Conservation (phyloP, 2,329 filamentous ascomycete species). For the Scytalidium lignicola region DNA sequence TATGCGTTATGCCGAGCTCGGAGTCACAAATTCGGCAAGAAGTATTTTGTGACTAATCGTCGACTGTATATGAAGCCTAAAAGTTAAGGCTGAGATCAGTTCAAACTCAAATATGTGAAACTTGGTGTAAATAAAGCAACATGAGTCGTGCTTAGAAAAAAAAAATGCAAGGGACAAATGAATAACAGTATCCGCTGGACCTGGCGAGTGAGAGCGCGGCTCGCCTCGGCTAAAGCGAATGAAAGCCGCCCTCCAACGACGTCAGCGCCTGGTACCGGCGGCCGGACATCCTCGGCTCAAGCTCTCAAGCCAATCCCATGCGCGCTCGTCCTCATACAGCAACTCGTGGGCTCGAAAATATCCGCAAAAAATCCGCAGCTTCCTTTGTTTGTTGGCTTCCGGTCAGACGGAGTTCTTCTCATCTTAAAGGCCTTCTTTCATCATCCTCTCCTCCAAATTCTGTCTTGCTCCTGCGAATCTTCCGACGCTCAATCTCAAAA, state of each 20-base stretch:
- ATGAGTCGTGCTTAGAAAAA: too few relatives aligned
- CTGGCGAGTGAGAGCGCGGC: background rate
- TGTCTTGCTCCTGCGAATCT: too few relatives aligned
- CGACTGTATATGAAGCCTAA: too few relatives aligned
- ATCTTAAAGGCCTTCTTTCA: background rate
- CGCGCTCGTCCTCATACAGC: background rate
- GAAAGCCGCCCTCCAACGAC: background rate
- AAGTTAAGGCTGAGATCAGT: too few relatives aligned
- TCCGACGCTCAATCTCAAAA: background rate
- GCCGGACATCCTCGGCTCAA: background rate
- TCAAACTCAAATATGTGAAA: too few relatives aligned
- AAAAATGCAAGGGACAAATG: background rate
- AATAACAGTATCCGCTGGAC: background rate
- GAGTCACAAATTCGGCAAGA: too few relatives aligned
- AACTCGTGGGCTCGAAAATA: background rate
- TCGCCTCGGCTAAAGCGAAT: background rate
- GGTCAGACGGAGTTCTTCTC: background rate
- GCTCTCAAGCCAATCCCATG: background rate
- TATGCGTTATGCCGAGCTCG: too few relatives aligned
- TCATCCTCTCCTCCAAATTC: background rate
- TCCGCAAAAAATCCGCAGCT: background rate
- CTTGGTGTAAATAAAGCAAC: too few relatives aligned
- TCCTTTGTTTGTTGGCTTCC: background rate
- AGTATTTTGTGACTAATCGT: too few relatives aligned
- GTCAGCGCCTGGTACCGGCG: background rate